Percentiles rank a stretch among this genome's conserved stretches.
phyloP scores from a whole-genome alignment of 2,329 filamentous ascomycete species.

The Elsinoe arachidis region DNA sequence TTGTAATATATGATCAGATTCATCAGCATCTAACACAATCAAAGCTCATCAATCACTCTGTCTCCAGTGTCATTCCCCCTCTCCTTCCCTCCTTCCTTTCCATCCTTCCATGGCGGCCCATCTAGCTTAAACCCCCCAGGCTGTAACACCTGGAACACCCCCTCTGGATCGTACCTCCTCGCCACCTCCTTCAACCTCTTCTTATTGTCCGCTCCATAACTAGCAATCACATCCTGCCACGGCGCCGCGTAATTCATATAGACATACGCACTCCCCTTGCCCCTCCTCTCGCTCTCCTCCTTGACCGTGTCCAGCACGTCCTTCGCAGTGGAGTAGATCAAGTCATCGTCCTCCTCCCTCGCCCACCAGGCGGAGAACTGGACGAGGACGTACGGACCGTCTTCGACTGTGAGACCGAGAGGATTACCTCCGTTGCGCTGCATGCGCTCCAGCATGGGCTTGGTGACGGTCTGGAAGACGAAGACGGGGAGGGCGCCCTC shows the following conservation, averaged over 20 bases:
- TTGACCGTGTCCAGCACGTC: slow-evolving; percentile 13
- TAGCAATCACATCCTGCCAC: slow-evolving; percentile 18
- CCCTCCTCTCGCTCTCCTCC: slow-evolving; percentile 1
- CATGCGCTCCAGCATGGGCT: background rate
- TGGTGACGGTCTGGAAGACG: slow-evolving; percentile 4
- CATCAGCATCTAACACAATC: no score
- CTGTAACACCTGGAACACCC: slow-evolving; percentile 19
- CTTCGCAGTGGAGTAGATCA: slow-evolving; percentile 15
- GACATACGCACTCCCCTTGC: slow-evolving; percentile 14
- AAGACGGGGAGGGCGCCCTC: background rate
- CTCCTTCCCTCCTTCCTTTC: background rate
- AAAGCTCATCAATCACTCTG: no score
- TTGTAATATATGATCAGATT: no score
- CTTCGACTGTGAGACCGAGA: slow-evolving; percentile 1
- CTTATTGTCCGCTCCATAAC: slow-evolving; percentile 19
- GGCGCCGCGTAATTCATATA: slow-evolving; percentile 20
- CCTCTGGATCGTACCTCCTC: slow-evolving; percentile 18
- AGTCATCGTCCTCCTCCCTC: slow-evolving; percentile 17
- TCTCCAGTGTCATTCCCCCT: no score
- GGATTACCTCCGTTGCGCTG: slow-evolving; percentile 10
- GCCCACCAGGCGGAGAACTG: slow-evolving; percentile 17
- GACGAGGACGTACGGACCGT: background rate
- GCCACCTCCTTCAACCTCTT: slow-evolving; percentile 16
- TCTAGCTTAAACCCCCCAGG: slow-evolving; percentile 20
- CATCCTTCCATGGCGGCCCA: background rate